A percentile compares a stretch with the other conserved stretches of the same genome.
Evolutionary conservation across 495 filamentous ascomycete genomes (phyloP).

Genomic region (Penicillium canescens): DNA sequence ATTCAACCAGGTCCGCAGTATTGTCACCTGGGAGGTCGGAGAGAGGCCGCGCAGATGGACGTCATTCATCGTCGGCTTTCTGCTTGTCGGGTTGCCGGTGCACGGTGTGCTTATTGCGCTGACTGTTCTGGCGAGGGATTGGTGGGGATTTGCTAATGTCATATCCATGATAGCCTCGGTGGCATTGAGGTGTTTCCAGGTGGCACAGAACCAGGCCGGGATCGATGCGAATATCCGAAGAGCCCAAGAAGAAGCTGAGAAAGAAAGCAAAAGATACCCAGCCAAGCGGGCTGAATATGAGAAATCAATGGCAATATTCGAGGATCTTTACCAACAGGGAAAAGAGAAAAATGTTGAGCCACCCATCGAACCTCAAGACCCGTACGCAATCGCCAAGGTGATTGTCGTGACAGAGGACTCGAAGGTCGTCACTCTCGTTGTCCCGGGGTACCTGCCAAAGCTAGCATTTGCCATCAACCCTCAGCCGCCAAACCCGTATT

Average conservation of each 20-base stretch:
- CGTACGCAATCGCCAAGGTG: conserved; percentile 1
- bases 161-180: conserved; percentile 15
- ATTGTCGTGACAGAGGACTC: conserved; percentile 10
- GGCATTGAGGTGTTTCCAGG: conserved; percentile 4
- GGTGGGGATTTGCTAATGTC: conserved; percentile 18
- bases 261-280: neutral
- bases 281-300: conserved; percentile 4
- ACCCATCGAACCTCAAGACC: neutral
- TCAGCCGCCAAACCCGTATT: neutral
- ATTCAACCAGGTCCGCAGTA: conserved; percentile 8
- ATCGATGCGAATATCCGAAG: conserved; percentile 5
- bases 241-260: neutral
- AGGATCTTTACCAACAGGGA: neutral
- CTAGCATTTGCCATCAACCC: conserved; percentile 1
- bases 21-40: conserved; percentile 6
- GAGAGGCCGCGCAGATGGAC: conserved; percentile 3
- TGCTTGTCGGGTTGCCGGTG: conserved; percentile 4
- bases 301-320: neutral
- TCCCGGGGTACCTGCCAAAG: conserved; percentile 7
- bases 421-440: conserved; percentile 11
- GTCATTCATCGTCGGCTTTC: neutral
- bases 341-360: neutral
- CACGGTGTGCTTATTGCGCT: conserved; percentile 7
- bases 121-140: conserved; percentile 9
- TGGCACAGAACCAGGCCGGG: conserved; percentile 10